Evolutionary conservation across 495 filamentous ascomycete genomes (phyloP), one percentile per base, ranked within the genome.

Genomic region (Annulohypoxylon nitens): DNA sequence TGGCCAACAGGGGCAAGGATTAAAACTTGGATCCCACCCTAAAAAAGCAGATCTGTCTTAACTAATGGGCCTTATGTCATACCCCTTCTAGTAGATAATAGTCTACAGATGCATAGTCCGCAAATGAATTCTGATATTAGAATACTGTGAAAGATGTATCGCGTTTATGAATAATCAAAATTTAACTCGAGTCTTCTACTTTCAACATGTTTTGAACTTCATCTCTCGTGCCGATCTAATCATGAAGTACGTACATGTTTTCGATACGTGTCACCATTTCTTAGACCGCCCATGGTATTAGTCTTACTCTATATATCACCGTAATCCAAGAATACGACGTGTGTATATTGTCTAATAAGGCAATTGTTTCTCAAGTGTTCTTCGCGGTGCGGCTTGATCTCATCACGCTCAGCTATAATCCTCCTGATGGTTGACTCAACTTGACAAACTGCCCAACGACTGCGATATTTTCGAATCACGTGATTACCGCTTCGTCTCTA

Each of bases 1-100:
- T 39, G 36, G 39, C 39, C 39, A 43, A 11, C 11, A 43, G 1
- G 12, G 39, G 3, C 39, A 43, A n/a, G 39, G 60, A 51, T 61
- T 16, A 66, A 74, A 74, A 69, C 71, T 58, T 69, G 71, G 71
- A 18, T 58, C 53, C 8, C 14, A 60, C 47, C 12, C 9, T 48
- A 39, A n/a, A 48, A 54, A 25, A 37, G 30, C 30, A 30, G 30
- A 30, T 30, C 30, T 30, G 30, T 30, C 20, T 64, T 67, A 70
- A 64, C 51, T 43, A 47, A 47, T 47, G n/a, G 10, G 8, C 9
- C 33, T 33, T 11, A 37, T 9, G 14, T 7, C 30, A 50, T 43
- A n/a, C 39, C 39, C 33, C 39, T 20, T 50, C 63, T 59, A 11
- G 23, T 26, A 11, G 9, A 45, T 55, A 39, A 45, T 16, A 1